Evolutionary conservation across 2,329 filamentous ascomycete species (phyloP), one percentile per base, ranked within the genome.

Genomic region (Fusarium nematophilum): DNA sequence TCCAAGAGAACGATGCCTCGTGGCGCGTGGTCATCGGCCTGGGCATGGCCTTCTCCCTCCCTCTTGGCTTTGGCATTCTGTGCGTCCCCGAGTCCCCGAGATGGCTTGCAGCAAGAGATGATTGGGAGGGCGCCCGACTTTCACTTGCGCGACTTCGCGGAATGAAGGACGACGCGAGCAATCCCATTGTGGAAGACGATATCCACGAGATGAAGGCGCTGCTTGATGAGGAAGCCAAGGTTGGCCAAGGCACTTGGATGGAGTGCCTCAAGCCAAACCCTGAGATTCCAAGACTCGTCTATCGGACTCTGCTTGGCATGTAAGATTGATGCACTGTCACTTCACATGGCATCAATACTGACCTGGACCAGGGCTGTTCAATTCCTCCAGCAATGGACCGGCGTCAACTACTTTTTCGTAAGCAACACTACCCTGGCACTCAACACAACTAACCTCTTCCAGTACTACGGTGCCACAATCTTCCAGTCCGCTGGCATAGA

Each of bases 351-450:
- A 21, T 21, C 21, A 4, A 21, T 21, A 21, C 21, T 21, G 21
- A 21, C 21, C 4, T 21, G 6, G 4, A 21, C 21, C 21, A 21
- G 21, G 21, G 65, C 73, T 1, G 77, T 91, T 3, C 87, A 90
- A 62, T 84, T 85, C 58, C 75, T 89, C 8, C 88, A 90, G 73
- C 89, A 91, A 66, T 81, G 89, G 49, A 89, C 86, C 0, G 88
- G 74, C 74, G 58, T 82, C 39, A 85, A 84, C 71, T 86, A 82
- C 71, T 85, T 59, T 10, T 51, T 56, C 2, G 50, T 55, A 9
- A 49, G 53, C 14, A 5, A 15, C n/a, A 0, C 4, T 13, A 8
- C 2, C 4, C 4, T 21, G 4, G 15, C 3, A 1, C 3, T 9
- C 8, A n/a, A 9, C 30, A 7, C n/a, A 10, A 33, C 50, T 57